These are phyloP conservation scores for Rhipidocladum racemiflorum DNA, from an alignment of 176 grass and related monocot genomes.

Conservation along the genomic window DNA sequence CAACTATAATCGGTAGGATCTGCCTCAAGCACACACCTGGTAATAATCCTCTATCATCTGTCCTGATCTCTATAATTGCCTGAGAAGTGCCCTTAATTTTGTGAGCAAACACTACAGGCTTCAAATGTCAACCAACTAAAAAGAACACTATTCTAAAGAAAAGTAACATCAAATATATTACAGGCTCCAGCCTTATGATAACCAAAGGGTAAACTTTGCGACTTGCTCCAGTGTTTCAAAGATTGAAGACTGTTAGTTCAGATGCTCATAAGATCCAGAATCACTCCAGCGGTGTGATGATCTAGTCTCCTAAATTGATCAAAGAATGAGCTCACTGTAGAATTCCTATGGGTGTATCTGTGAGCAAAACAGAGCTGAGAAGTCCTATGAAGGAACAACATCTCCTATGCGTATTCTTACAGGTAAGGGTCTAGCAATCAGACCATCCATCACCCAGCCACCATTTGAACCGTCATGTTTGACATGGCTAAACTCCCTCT, in stretches of 20 bases:
- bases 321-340: constrained; percentile 28
- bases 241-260: background rate
- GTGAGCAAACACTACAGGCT: background rate
- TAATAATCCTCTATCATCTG: background rate
- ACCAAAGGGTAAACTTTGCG: background rate
- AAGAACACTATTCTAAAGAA: background rate
- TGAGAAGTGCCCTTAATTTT: background rate
- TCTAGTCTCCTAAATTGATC: background rate
- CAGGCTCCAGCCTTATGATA: background rate
- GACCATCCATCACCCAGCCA: constrained; percentile 78
- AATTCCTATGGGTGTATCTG: background rate
- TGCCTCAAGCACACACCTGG: background rate
- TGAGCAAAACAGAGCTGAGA: background rate
- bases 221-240: background rate
- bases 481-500: constrained; percentile 72
- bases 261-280: background rate
- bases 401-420: constrained; percentile 53
- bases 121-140: constrained; percentile 8
- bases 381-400: constrained; percentile 6
- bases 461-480: constrained; percentile 66
- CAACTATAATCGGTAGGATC: background rate
- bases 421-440: constrained; percentile 74
- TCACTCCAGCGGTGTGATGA: background rate
- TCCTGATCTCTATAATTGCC: background rate
- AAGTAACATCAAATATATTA: background rate